Evolutionary conservation across 108 stramenopile genomes (phyloP).

Genomic region (Nitzschia inconspicua): DNA sequence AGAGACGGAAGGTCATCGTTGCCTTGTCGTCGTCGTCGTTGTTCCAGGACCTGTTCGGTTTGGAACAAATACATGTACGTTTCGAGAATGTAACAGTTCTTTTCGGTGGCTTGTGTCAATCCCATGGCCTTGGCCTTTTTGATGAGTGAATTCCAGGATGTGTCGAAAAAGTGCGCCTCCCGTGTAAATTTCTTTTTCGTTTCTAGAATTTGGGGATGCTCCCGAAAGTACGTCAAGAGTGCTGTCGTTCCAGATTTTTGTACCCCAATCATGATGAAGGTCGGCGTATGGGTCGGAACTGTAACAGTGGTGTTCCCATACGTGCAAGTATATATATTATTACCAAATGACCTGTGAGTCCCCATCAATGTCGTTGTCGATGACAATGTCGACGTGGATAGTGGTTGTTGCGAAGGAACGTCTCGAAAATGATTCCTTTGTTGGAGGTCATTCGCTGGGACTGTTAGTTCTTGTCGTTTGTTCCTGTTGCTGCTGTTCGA

Average conservation of each 20-base stretch:
- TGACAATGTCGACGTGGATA: too few species aligned
- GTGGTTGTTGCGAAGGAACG: too few species aligned
- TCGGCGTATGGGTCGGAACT: background rate
- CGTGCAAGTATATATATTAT: constrained; percentile 5
- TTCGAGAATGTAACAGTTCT: background rate
- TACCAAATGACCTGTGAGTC: too few species aligned
- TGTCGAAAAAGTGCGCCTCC: constrained; percentile 95
- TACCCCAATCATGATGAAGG: constrained; percentile 77
- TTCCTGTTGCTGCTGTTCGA: too few species aligned
- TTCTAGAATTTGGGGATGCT: constrained; percentile 78
- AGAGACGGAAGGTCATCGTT: background rate
- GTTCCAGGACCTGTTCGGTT: background rate
- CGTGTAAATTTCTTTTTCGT: constrained; percentile 44
- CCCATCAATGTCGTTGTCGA: too few species aligned
- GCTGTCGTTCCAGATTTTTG: constrained; percentile 92
- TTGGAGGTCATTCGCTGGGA: too few species aligned
- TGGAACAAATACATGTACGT: constrained; percentile 5
- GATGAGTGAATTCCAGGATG: constrained; percentile 58
- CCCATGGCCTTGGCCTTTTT: constrained; percentile 22
- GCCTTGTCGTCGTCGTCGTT: constrained; percentile 10
- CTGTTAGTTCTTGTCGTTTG: too few species aligned
- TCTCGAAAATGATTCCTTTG: too few species aligned
- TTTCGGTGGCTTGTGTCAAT: background rate
- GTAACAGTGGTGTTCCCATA: constrained; percentile 2
- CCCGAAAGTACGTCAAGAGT: constrained; percentile 77